Evolutionary conservation across 805 yeast species (phyloP).

Genomic region (Yarrowia deformans): DNA sequence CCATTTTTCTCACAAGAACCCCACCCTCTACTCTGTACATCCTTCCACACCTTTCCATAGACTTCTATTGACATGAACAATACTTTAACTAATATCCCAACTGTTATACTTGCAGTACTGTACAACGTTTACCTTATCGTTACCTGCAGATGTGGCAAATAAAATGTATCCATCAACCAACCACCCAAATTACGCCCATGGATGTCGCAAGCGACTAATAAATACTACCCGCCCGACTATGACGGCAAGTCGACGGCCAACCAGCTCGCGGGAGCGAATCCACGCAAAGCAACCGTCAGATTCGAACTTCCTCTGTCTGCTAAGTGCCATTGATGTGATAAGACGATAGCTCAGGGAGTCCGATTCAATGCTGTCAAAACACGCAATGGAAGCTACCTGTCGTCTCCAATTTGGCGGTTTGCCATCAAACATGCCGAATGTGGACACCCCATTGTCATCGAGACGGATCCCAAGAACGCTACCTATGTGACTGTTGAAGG

Average conservation of each 20-base stretch:
- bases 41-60: not conserved
- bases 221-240: slow-evolving; percentile 51
- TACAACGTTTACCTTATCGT: too few relatives aligned
- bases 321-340: slow-evolving; percentile 46
- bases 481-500: slow-evolving; percentile 41
- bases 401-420: slow-evolving; percentile 48
- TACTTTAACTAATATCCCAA: too few relatives aligned
- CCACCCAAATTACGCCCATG: slow-evolving; percentile 5
- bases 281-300: slow-evolving; percentile 43
- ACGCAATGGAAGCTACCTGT: slow-evolving; percentile 46
- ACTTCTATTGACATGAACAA: too few relatives aligned
- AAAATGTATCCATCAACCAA: not conserved
- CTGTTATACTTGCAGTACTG: too few relatives aligned
- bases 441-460: slow-evolving; percentile 44
- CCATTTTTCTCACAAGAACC: too few relatives aligned
- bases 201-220: slow-evolving; percentile 46
- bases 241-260: slow-evolving; percentile 6
- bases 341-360: slow-evolving; percentile 47
- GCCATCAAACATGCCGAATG: slow-evolving; percentile 48
- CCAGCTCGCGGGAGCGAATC: slow-evolving; percentile 47
- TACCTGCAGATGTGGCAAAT: not conserved
- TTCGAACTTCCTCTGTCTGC: slow-evolving; percentile 49
- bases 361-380: slow-evolving; percentile 50
- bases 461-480: slow-evolving; percentile 50
- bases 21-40: too few relatives aligned